phyloP scores from a whole-genome alignment of 129 eudicot species.

The Erigeron canadensis region DNA sequence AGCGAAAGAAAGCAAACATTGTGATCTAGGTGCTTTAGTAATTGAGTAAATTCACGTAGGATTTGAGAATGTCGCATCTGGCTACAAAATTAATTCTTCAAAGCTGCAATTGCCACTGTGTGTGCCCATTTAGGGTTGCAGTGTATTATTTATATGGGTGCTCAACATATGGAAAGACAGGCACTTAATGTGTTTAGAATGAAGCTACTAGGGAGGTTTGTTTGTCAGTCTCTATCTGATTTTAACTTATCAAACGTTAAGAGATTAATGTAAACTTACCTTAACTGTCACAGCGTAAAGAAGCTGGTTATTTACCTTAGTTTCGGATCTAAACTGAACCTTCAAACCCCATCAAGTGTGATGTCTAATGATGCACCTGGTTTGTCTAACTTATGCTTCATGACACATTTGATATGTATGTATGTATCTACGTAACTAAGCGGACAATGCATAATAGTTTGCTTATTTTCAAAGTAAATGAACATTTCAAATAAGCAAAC shows the following conservation, averaged over 20 bases:
- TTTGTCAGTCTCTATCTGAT: constrained; percentile 2
- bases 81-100: constrained; percentile 38
- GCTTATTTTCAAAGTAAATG: too few relatives aligned
- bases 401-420: background rate
- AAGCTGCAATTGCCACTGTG: constrained; percentile 94
- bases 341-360: too few relatives aligned
- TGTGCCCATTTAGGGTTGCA: constrained; percentile 85
- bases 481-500: too few relatives aligned
- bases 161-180: constrained; percentile 96
- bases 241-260: background rate
- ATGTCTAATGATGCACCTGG: too few relatives aligned
- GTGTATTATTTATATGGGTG: constrained; percentile 90
- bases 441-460: too few relatives aligned
- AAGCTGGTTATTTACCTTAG: background rate
- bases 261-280: background rate
- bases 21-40: background rate
- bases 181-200: constrained; percentile 81
- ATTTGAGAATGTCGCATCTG: constrained; percentile 46
- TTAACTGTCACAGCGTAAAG: background rate
- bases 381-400: background rate
- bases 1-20: constrained; percentile 13
- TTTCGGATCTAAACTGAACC: too few relatives aligned
- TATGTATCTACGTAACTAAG: background rate
- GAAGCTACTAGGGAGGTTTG: constrained; percentile 96
- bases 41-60: background rate